A percentile compares a stretch with the other conserved stretches of the same genome.
phyloP scores from a whole-genome alignment of 805 yeast species.

The Priceomyces haplophilus region DNA sequence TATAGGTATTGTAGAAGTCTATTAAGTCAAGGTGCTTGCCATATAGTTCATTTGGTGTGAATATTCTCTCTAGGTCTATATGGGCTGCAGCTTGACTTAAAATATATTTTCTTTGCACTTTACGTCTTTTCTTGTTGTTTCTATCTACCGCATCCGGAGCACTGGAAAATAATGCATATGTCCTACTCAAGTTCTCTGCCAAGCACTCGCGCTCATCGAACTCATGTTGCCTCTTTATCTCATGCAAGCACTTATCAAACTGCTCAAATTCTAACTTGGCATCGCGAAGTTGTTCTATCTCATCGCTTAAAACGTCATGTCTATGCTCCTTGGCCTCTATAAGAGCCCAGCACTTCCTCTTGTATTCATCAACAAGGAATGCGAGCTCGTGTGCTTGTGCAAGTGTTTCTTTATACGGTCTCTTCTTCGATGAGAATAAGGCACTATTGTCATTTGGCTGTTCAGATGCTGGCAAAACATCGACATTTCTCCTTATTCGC shows the following conservation, averaged over 20 bases:
- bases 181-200: constrained; percentile 11
- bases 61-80: constrained; percentile 47
- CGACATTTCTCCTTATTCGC: constrained; percentile 62
- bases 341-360: constrained; percentile 14
- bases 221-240: constrained; percentile 5
- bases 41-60: constrained; percentile 57
- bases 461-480: constrained; percentile 34
- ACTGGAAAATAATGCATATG: constrained; percentile 26
- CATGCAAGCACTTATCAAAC: constrained; percentile 13
- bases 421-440: constrained; percentile 23
- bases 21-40: constrained; percentile 65
- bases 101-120: constrained; percentile 34
- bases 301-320: constrained; percentile 8
- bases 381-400: constrained; percentile 68
- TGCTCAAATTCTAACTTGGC: constrained; percentile 9
- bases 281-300: constrained; percentile 14
- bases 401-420: constrained; percentile 49
- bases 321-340: constrained; percentile 7
- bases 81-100: constrained; percentile 51
- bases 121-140: constrained; percentile 16
- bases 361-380: constrained; percentile 47
- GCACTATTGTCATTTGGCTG: constrained; percentile 11
- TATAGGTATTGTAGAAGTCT: constrained; percentile 50
- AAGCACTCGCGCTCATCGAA: constrained; percentile 4
- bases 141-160: constrained; percentile 17